These are phyloP conservation scores for Calonectria leucothoes DNA, from an alignment of 2,329 filamentous ascomycete genomes.

Conservation along the genomic window DNA sequence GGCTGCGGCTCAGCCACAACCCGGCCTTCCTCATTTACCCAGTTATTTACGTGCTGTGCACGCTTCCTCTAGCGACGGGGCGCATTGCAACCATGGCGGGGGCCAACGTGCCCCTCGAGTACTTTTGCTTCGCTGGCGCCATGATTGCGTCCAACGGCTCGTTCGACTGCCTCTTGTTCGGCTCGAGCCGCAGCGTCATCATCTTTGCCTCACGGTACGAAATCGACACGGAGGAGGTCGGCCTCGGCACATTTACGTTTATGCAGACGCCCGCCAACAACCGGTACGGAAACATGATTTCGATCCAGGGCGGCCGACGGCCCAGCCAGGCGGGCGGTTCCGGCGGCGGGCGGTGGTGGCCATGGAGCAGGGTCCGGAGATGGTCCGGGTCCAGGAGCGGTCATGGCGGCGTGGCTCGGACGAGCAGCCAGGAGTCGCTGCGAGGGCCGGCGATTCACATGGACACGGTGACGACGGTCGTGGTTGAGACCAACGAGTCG, in stretches of 20 bases:
- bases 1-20: conserved; percentile 48
- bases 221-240: conserved; percentile 57
- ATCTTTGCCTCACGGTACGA: conserved; percentile 56
- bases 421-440: conserved; percentile 47
- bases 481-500: conserved; percentile 51
- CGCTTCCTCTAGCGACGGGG: conserved; percentile 72
- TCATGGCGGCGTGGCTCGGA: conserved; percentile 30
- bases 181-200: conserved; percentile 63
- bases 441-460: conserved; percentile 55
- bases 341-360: conserved; percentile 43
- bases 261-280: conserved; percentile 54
- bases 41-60: conserved; percentile 76
- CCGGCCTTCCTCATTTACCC: conserved; percentile 75
- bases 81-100: conserved; percentile 73
- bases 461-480: conserved; percentile 56
- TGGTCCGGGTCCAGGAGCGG: conserved; percentile 18
- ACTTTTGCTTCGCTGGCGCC: conserved; percentile 69
- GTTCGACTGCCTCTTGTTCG: conserved; percentile 66
- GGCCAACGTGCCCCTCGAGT: conserved; percentile 59
- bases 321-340: conserved; percentile 18
- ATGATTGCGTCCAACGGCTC: conserved; percentile 69
- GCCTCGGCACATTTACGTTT: conserved; percentile 64
- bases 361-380: conserved; percentile 30
- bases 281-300: conserved; percentile 56
- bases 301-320: conserved; percentile 46